These are phyloP conservation scores for Pneumocystis carinii DNA, from an alignment of 1,139 yeast species.

Conservation along the genomic window DNA sequence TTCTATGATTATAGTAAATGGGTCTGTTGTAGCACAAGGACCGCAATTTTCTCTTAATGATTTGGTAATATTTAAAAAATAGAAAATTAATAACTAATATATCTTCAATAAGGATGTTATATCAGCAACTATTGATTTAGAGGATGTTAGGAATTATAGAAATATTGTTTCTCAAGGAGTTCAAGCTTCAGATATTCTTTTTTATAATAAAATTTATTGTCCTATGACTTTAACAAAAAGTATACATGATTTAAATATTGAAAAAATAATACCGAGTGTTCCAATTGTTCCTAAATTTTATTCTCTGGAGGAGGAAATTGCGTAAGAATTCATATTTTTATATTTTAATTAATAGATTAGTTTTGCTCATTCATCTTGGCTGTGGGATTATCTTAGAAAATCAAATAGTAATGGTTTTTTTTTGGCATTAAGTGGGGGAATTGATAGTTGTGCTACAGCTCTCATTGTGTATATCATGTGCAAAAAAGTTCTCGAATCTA, in stretches of 20 bases:
- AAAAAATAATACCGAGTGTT: conserved; percentile 41
- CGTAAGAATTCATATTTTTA: conserved; percentile 22
- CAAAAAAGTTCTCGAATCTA: conserved; percentile 56
- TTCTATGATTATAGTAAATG: conserved; percentile 85
- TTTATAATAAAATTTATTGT: conserved; percentile 47
- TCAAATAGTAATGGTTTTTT: conserved; percentile 83
- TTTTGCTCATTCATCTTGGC: conserved; percentile 96
- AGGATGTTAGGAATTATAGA: conserved; percentile 75
- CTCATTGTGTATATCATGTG: conserved; percentile 92
- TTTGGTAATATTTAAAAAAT: neutral
- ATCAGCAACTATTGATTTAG: conserved; percentile 83
- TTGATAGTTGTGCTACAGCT: conserved; percentile 95
- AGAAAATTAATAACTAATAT: neutral
- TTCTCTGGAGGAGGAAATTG: conserved; percentile 86
- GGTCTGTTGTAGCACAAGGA: conserved; percentile 82
- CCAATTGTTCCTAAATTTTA: conserved; percentile 42
- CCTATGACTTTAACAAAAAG: conserved; percentile 48
- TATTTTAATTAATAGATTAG: neutral
- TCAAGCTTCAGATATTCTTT: conserved; percentile 40
- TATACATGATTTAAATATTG: conserved; percentile 43
- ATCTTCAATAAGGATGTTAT: conserved; percentile 69
- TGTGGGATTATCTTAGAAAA: conserved; percentile 92
- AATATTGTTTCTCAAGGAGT: conserved; percentile 60
- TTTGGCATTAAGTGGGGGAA: conserved; percentile 90
- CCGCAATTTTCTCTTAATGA: conserved; percentile 49